These are phyloP conservation scores for Lactifluus volemus DNA, from an alignment of 768 basidiomycete genomes.

Conservation along the genomic window DNA sequence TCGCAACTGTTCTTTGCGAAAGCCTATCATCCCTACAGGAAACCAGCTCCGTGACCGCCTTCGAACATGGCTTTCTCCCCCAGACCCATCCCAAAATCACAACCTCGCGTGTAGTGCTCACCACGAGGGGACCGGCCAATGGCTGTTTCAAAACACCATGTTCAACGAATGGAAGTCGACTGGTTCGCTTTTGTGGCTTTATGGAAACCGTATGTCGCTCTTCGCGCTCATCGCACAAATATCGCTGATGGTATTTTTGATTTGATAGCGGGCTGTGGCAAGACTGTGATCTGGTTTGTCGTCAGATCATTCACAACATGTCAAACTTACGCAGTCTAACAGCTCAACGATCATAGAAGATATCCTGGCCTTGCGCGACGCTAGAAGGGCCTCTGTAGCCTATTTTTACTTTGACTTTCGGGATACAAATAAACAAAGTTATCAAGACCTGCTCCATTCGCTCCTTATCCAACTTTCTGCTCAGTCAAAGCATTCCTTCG, in stretches of 20 bases:
- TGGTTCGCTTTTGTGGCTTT: neutral
- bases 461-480: no score
- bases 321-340: neutral
- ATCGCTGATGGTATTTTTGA: neutral
- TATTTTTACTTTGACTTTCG: constrained; percentile 4
- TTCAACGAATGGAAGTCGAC: neutral
- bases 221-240: no score
- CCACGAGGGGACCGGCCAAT: neutral
- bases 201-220: neutral
- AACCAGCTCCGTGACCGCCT: neutral
- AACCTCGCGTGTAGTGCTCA: neutral
- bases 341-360: neutral
- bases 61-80: constrained; percentile 28
- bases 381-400: neutral
- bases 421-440: neutral
- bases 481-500: no score
- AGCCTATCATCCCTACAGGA: neutral
- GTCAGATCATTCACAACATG: neutral
- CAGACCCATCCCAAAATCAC: neutral
- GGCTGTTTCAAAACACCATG: neutral
- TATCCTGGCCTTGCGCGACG: neutral
- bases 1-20: no score
- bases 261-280: neutral
- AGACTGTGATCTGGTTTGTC: neutral
- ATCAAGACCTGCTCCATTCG: no score